Evolutionary conservation across 805 yeast species (phyloP), one percentile per base, ranked within the genome.

Genomic region (Saturnispora sanitii): DNA sequence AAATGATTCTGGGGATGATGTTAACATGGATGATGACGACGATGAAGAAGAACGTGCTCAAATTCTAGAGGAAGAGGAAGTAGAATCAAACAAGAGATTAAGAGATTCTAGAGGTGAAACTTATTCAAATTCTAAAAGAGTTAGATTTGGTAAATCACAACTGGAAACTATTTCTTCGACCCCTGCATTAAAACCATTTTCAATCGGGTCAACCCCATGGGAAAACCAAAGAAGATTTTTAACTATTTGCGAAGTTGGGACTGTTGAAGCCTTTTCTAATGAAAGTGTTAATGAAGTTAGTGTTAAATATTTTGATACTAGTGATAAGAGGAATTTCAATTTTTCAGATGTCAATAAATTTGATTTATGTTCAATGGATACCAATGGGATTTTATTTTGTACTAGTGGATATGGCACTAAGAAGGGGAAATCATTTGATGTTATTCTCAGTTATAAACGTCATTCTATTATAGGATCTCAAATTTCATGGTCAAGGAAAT

Each of bases 191-290:
- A 65, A 62, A 35, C 88, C 96, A 1, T 81, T 77, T 50, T 85
- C 94, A 3, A 82, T 85, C 1, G 97, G 97, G 1, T 74, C 82
- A 6, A 90, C 97, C 0, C 95, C 95, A 0, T 87, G 88, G 81
- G 60, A 61, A 25, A 41, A 45, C 18, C 66, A 76, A 39, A 73
- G 90, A 58, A 68, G 95, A 40, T 88, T 86, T 52, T 61, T 90
- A 31, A 76, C 86, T 17, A 84, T 88, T 70, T 84, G 84, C 50
- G 67, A 80, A 8, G 64, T 77, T 22, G 98, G 96, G 0, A 83
- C 84, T 55, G 81, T 79, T 0, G 82, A 94, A 75, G 68, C 86
- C 1, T 92, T 84, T 11, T 70, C 73, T 39, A 76, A 70, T 45
- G 77, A 71, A 73, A 77, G 44, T 77, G 88, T 30, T 23, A 26